These are phyloP conservation scores for Populus euphratica DNA, from an alignment of 345 rosid genomes.

Conservation along the genomic window DNA sequence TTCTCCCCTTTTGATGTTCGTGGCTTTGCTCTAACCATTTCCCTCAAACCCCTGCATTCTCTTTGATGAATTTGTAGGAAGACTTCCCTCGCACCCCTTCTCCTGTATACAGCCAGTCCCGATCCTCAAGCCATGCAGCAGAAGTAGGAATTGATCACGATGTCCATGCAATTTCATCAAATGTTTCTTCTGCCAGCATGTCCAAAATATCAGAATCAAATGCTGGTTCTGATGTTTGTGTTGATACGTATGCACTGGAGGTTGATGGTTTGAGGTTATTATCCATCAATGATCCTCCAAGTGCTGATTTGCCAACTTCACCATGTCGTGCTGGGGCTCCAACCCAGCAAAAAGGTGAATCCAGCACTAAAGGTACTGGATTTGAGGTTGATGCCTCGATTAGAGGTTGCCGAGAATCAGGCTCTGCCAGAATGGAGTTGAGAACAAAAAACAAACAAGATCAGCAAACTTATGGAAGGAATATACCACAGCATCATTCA, in stretches of 20 bases:
- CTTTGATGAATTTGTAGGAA: constrained; percentile 39
- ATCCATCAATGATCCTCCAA: constrained; percentile 41
- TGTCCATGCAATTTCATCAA: constrained; percentile 22
- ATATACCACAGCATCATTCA: constrained; percentile 22
- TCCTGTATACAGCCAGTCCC: constrained; percentile 38
- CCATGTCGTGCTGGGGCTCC: constrained; percentile 29
- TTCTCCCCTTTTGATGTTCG: neutral
- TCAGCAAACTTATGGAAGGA: constrained; percentile 24
- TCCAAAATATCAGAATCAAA: constrained; percentile 20
- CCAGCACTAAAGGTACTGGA: constrained; percentile 28
- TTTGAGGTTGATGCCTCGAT: constrained; percentile 41
- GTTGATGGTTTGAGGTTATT: constrained; percentile 40
- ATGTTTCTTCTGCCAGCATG: constrained; percentile 17
- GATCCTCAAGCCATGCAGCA: constrained; percentile 35
- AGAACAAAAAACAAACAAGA: constrained; percentile 27
- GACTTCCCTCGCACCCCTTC: constrained; percentile 32
- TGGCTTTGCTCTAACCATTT: neutral
- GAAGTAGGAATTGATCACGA: constrained; percentile 28
- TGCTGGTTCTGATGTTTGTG: constrained; percentile 31
- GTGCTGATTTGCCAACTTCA: constrained; percentile 33
- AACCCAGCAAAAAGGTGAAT: constrained; percentile 34
- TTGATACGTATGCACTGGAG: constrained; percentile 35
- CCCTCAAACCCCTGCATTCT: neutral
- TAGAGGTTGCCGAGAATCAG: constrained; percentile 33
- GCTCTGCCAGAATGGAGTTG: constrained; percentile 33